Evolutionary conservation across 306 rosid genomes (phyloP).

Genomic region (Canavalia ensiformis): DNA sequence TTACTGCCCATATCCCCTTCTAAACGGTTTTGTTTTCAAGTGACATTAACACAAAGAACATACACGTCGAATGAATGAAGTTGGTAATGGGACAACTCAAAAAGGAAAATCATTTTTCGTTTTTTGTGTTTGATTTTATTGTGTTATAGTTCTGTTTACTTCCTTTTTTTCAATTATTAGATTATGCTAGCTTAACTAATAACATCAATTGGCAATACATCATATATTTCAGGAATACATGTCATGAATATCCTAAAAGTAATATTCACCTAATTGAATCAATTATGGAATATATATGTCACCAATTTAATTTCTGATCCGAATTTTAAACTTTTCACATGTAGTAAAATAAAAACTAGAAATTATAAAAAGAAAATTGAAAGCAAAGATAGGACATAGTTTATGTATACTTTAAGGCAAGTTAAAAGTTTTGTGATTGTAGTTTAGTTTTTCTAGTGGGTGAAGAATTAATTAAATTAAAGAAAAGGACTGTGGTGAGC

Average conservation of each 20-base stretch:
- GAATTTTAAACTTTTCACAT: too few species aligned
- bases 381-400: too few species aligned
- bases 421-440: neutral
- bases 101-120: neutral
- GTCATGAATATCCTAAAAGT: neutral
- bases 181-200: neutral
- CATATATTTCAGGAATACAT: too few species aligned
- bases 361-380: too few species aligned
- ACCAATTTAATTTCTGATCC: too few species aligned
- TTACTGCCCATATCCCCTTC: neutral
- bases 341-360: too few species aligned
- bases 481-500: too few species aligned
- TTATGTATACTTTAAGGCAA: neutral
- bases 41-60: conserved; percentile 8
- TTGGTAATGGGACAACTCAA: conserved; percentile 22
- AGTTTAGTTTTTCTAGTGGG: neutral
- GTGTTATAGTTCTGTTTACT: neutral
- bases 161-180: neutral
- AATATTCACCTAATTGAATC: too few species aligned
- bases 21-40: conserved; percentile 11
- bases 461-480: neutral
- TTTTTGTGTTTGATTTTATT: neutral
- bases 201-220: neutral
- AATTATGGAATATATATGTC: too few species aligned
- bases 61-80: conserved; percentile 25